phyloP scores from a whole-genome alignment of 352 stramenopile species.

The Aphanomyces euteiches region DNA sequence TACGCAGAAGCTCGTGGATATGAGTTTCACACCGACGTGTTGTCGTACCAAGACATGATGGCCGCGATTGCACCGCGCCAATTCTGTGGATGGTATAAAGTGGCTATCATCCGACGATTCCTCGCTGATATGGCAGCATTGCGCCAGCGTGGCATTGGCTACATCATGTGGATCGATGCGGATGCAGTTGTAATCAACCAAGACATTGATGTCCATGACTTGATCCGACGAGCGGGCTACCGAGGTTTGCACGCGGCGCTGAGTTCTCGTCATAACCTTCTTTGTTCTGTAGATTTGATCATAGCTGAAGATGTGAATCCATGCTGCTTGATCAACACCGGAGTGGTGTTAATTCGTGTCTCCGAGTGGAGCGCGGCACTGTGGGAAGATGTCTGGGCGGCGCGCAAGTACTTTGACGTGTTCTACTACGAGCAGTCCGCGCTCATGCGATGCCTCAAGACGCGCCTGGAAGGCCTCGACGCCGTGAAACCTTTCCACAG shows the following conservation, averaged over 20 bases:
- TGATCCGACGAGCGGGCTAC: constrained; percentile 9
- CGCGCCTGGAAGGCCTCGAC: constrained; percentile 23
- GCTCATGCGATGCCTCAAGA: constrained; percentile 28
- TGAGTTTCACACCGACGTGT: constrained; percentile 26
- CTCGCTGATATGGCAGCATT: constrained; percentile 22
- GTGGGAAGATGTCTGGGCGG: constrained; percentile 27
- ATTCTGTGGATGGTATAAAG: constrained; percentile 33
- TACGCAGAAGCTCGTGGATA: constrained; percentile 28
- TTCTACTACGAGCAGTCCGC: constrained; percentile 32
- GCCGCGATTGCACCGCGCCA: constrained; percentile 19
- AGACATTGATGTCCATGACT: not conserved
- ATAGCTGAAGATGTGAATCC: constrained; percentile 29
- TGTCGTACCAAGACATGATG: constrained; percentile 29
- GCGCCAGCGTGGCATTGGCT: constrained; percentile 9
- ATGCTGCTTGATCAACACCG: constrained; percentile 29
- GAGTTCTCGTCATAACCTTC: not conserved
- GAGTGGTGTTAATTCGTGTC: constrained; percentile 22
- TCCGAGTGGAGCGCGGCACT: constrained; percentile 19
- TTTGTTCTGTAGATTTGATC: constrained; percentile 17
- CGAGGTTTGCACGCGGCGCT: constrained; percentile 6
- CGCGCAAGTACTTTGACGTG: constrained; percentile 30
- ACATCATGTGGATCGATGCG: constrained; percentile 32
- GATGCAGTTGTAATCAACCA: constrained; percentile 30
- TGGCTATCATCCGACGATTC: constrained; percentile 27
- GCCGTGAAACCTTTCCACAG: constrained; percentile 25